These are phyloP conservation scores for Apiospora marii DNA, from an alignment of 2,329 filamentous ascomycete species.

Conservation along the genomic window DNA sequence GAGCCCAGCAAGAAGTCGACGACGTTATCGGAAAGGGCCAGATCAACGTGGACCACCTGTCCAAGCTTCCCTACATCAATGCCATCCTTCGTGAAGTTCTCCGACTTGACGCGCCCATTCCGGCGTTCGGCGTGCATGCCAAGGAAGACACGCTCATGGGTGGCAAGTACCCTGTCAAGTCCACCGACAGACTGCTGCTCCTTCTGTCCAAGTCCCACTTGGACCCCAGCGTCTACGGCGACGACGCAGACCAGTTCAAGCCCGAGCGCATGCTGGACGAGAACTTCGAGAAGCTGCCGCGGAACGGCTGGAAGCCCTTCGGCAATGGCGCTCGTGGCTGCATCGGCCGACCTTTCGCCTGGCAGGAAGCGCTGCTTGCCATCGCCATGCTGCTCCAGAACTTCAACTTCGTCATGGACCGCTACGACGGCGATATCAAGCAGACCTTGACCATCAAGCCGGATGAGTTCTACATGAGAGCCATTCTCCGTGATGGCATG, in stretches of 20 bases:
- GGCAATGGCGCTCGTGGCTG: slow-evolving; percentile 61
- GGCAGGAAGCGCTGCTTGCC: slow-evolving; percentile 58
- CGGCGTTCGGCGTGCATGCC: slow-evolving; percentile 53
- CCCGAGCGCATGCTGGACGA: slow-evolving; percentile 71
- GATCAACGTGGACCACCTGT: slow-evolving; percentile 55
- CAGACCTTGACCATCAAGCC: slow-evolving; percentile 28
- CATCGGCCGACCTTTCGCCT: slow-evolving; percentile 62
- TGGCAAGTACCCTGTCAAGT: slow-evolving; percentile 61
- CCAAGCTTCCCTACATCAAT: slow-evolving; percentile 60
- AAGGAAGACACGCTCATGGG: slow-evolving; percentile 53
- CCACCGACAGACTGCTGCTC: slow-evolving; percentile 51
- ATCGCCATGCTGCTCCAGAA: slow-evolving; percentile 71
- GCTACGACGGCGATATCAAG: slow-evolving; percentile 59
- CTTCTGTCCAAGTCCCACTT: slow-evolving; percentile 59
- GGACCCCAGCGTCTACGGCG: slow-evolving; percentile 64
- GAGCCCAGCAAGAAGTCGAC: slow-evolving; percentile 62
- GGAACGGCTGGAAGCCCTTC: slow-evolving; percentile 59
- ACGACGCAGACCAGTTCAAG: slow-evolving; percentile 63
- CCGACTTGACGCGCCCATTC: slow-evolving; percentile 58
- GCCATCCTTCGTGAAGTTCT: slow-evolving; percentile 62
- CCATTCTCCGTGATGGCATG: slow-evolving; percentile 54
- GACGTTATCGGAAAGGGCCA: slow-evolving; percentile 54
- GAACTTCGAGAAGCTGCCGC: slow-evolving; percentile 47
- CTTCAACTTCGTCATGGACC: slow-evolving; percentile 70
- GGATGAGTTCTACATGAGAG: slow-evolving; percentile 55